These are phyloP conservation scores for Apiospora arundinis DNA, from an alignment of 2,329 filamentous ascomycete species.

Conservation along the genomic window DNA sequence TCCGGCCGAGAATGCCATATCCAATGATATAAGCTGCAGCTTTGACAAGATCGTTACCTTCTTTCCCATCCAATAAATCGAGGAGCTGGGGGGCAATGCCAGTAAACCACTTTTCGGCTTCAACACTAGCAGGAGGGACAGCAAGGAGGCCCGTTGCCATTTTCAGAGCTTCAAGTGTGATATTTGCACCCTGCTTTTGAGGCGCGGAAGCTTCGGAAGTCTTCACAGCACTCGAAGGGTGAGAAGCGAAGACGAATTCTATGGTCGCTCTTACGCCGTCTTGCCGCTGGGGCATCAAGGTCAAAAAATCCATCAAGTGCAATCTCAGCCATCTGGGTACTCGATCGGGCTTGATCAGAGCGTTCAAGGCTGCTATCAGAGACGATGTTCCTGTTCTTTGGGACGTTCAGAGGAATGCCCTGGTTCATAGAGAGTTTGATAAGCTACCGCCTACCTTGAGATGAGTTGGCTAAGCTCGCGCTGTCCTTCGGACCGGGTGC, in stretches of 20 bases:
- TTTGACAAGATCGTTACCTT: slow-evolving; percentile 63
- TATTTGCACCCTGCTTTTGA: slow-evolving; percentile 65
- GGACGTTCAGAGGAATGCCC: slow-evolving; percentile 36
- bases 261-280: slow-evolving; percentile 71
- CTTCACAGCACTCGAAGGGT: slow-evolving; percentile 58
- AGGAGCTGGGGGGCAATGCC: slow-evolving; percentile 67
- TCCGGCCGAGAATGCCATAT: slow-evolving; percentile 70
- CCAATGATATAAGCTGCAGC: slow-evolving; percentile 68
- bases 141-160: slow-evolving; percentile 68
- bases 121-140: slow-evolving; percentile 60
- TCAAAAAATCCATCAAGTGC: slow-evolving; percentile 62
- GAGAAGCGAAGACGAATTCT: slow-evolving; percentile 74
- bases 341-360: slow-evolving; percentile 66
- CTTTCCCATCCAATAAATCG: slow-evolving; percentile 64
- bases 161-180: slow-evolving; percentile 71
- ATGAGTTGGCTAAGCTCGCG: slow-evolving; percentile 55
- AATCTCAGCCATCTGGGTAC: slow-evolving; percentile 66
- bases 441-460: slow-evolving; percentile 48
- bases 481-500: slow-evolving; percentile 42
- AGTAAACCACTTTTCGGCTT: slow-evolving; percentile 64
- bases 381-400: slow-evolving; percentile 52
- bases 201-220: slow-evolving; percentile 48
- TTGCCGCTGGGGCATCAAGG: slow-evolving; percentile 64
- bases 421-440: slow-evolving; percentile 19
- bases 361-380: slow-evolving; percentile 67